phyloP scores from a whole-genome alignment of 1,284 basidiomycete species.

The Crocinoboletus sp. region DNA sequence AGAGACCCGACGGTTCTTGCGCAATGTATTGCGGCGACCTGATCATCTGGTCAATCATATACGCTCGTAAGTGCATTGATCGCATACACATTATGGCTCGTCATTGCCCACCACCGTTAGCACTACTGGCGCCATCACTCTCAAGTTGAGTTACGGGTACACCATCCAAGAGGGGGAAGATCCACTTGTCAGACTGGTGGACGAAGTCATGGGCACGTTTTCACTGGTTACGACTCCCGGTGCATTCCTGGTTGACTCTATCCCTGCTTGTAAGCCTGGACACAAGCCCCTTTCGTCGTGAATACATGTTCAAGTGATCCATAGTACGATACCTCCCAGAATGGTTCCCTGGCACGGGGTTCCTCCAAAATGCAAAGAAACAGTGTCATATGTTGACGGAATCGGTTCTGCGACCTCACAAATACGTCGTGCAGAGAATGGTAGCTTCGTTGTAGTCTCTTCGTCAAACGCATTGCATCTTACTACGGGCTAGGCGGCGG shows the following conservation, averaged over 20 bases:
- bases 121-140: slow-evolving; percentile 12
- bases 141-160: slow-evolving; percentile 27
- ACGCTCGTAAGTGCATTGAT: slow-evolving; percentile 22
- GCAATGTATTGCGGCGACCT: slow-evolving; percentile 18
- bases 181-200: slow-evolving; percentile 25
- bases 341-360: slow-evolving; percentile 47
- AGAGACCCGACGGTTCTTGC: slow-evolving; percentile 24
- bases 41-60: slow-evolving; percentile 15
- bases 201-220: slow-evolving; percentile 17
- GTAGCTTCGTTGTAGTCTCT: slow-evolving; percentile 21
- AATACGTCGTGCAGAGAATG: slow-evolving; percentile 39
- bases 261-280: slow-evolving; percentile 25
- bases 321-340: slow-evolving; percentile 42
- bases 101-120: background rate
- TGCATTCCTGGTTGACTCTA: slow-evolving; percentile 28
- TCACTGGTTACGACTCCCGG: slow-evolving; percentile 15
- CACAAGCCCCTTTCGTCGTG: background rate
- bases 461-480: background rate
- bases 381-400: slow-evolving; percentile 32
- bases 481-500: slow-evolving; percentile 32
- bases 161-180: slow-evolving; percentile 23
- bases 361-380: slow-evolving; percentile 37
- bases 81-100: background rate
- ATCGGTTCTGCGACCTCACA: slow-evolving; percentile 36
- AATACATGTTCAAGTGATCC: background rate